These are phyloP conservation scores for Boletus bicolor DNA, from an alignment of 768 basidiomycete genomes.

Conservation along the genomic window DNA sequence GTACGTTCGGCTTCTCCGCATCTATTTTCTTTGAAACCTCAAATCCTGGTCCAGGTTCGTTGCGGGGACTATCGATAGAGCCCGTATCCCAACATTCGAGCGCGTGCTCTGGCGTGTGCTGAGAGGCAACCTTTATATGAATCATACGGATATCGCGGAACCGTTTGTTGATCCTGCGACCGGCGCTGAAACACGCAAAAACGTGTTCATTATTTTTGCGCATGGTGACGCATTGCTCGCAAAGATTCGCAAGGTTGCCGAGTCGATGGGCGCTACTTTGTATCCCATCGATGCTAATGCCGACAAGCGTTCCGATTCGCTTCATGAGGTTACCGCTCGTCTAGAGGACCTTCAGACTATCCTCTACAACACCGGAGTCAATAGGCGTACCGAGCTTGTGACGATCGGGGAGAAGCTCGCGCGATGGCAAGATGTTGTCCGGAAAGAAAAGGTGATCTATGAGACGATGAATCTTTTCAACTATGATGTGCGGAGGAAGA, in stretches of 20 bases:
- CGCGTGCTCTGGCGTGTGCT: conserved; percentile 97
- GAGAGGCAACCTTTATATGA: conserved; percentile 98
- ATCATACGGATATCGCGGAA: conserved; percentile 91
- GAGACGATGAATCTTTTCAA: conserved; percentile 95
- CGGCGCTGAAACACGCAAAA: conserved; percentile 85
- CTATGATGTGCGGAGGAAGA: conserved; percentile 91
- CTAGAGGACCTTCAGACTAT: conserved; percentile 90
- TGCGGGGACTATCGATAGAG: conserved; percentile 92
- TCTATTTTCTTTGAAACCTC: neutral
- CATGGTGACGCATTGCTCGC: conserved; percentile 89
- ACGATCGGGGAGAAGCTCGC: conserved; percentile 81
- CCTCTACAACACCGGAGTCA: conserved; percentile 84
- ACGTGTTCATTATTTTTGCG: conserved; percentile 99
- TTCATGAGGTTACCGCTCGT: conserved; percentile 82
- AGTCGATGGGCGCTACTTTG: conserved; percentile 97
- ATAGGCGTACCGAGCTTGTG: conserved; percentile 76
- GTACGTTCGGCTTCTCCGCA: conserved; percentile 39
- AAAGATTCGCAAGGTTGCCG: conserved; percentile 97
- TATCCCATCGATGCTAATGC: conserved; percentile 95
- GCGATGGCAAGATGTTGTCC: conserved; percentile 91
- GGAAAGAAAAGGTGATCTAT: conserved; percentile 94
- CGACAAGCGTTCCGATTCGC: conserved; percentile 86
- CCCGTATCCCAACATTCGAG: conserved; percentile 90
- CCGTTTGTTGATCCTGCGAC: conserved; percentile 88
- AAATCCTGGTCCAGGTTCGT: conserved; percentile 64